Base-by-base conservation (phyloP, 2,329 filamentous ascomycete species). In the Proliferodiscus dingleyae region DNA sequence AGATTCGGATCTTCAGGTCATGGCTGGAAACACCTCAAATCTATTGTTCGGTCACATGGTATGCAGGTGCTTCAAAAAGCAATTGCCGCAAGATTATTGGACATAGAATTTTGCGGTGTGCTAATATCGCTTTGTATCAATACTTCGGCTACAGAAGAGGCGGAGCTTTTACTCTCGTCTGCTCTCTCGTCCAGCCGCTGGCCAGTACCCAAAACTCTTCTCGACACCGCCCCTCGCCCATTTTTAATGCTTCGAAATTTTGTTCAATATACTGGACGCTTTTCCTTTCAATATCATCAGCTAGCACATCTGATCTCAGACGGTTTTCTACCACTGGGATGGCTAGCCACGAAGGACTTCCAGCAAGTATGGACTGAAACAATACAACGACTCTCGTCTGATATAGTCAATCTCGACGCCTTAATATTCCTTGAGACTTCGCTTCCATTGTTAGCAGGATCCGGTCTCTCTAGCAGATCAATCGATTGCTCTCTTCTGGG, bases 1-100 rank as follows among this genome's bases (percentile, higher is more conserved):
- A 52, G 61, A 2, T 54, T 75, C 2, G 71, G 71, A 6, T 60
- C 65, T 16, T 55, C 57, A 1, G 61, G 61, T 2, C 49, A 59
- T 23, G 73, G 73, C 11, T 77, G 73, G 71, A 68, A 58, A 43
- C 67, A 71, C 47, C 64, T 78, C 1, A 65, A 68, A 38, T 55
- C 59, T 2, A 63, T 76, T 9, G 68, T 72, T 11, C 66, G 73
- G 34, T 67, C 72, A 13, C 73, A 78, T 47, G 71, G 69, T 6
- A 48, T 75, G 13, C 55, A 66, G 23, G 64, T 72, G 2, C 50
- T 78, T 21, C 61, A 57, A 42, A 63, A 68, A 16, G 72, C 69
- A 2, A 68, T 73, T 11, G 41, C 47, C 1, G 68, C 71, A 16
- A 68, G 68, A 1, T 55, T 77, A 7, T 55, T 77, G 5, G 65